Evolutionary conservation across 192 early-diverging fungal genomes (phyloP), one percentile per base, ranked within the genome.

Genomic region (Coemansia sp.): DNA sequence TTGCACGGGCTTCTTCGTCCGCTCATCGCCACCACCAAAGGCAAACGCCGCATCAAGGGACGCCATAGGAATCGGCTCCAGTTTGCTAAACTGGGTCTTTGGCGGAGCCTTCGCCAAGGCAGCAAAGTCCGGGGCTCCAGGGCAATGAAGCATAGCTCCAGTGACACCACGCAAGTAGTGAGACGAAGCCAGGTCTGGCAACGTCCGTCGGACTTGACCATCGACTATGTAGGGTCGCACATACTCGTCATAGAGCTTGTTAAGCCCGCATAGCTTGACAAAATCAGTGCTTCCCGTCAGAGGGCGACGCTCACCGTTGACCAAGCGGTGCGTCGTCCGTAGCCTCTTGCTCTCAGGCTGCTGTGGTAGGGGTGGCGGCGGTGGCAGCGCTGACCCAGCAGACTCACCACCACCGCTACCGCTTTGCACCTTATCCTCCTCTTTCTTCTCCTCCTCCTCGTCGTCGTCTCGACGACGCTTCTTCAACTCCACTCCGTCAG

Each of bases 71-170:
- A 82, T 44, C 61, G 67, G 20, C 9, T 82, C 79, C 61, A 82
- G 56, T 4, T 58, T 65, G 48, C 70, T 71, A 67, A 76, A 61
- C 70, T 82, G 70, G 65, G 68, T 82, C 65, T 76, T 76, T 50
- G 79, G 70, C 56, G 79, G 79, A 1, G 67, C 73, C 79, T 76
- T 60, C 61, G 76, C 74, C 70, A 82, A 64, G 13, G 56, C 71
- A 13, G 72, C 45, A 64, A 80, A 32, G 36, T 80, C 51, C 20
- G 68, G 31, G 38, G 39, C 38, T 5, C 22, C 34, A 0, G 19
- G 15, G 27, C 39, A 19, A n/a, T 48, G 24, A 1, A 32, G 20
- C 36, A 63, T 32, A 10, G 73, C 61, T 20, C 67, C 65, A 41
- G 51, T 51, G 9, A 82, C 68, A 24, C 71, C 71, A 9, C 32